Evolutionary conservation across 108 stramenopile genomes (phyloP), one percentile per base, ranked within the genome.

Genomic region (Phaeodactylum tricornutum): DNA sequence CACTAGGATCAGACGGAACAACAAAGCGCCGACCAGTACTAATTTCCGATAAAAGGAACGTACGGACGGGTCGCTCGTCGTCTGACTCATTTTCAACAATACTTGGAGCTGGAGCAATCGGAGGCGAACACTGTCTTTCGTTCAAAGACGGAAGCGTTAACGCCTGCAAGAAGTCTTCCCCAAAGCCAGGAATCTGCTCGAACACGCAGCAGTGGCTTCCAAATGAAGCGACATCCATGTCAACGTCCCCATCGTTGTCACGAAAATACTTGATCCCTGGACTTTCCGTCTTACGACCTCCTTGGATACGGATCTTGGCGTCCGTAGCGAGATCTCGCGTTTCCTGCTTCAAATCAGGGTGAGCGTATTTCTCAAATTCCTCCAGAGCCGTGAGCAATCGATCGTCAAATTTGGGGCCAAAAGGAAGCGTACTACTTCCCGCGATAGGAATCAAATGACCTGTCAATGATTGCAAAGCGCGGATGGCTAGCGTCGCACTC

Each of bases 401-500:
- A 19, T 80, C 77, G 60, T 91, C 88, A 84, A 91, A 86, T 12
- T 66, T 62, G 7, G 66, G 66, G 23, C 77, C 88, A 55, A 80
- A 84, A 4, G 88, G 88, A 43, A 89, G 67, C 20, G 83, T 64
- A 33, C 71, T 68, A 47, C 72, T 74, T 4, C 81, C 81, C 15
- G 75, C 66, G 33, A 75, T 74, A 12, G 84, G 88, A 31, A 91
- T 91, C 48, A 91, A 53, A 57, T 91, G 84, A 24, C 71, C 84
- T 30, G 78, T 84, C 44, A 91, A 59, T 7, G 62, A 47, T 29
- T 83, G 77, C 14, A 85, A 46, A 5, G 88, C 88, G 23, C 78
- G 72, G 1, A 91, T 68, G 21, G 88, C 88, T n/a, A 86, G 68
- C 8, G 81, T 86, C n/a, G 77, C 81, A 57, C 84, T 86, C 19